Base-by-base conservation (phyloP, 495 filamentous ascomycete genomes). In the Cercophora sp. region DNA sequence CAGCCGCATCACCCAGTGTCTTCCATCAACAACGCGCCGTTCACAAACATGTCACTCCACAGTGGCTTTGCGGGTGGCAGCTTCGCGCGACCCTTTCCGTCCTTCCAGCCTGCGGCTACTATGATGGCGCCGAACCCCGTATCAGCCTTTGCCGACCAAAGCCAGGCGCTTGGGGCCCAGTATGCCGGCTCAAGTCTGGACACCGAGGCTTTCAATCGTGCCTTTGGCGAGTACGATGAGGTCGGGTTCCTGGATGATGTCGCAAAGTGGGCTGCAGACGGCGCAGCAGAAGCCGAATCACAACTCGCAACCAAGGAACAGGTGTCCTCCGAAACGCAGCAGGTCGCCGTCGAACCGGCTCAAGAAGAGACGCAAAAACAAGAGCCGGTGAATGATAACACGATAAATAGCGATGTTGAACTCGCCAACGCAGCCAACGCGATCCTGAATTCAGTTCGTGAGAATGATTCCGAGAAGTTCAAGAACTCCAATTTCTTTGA, bases 401-500 rank as follows among this genome's bases (percentile, higher is more conserved):
- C 24, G 45, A 47, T 35, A 48, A 16, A 15, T 15, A 10, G 46
- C 29, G 18, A 60, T 41, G 51, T 64, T 20, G 67, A 73, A 16
- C 58, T 77, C 1, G 70, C 70, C 8, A 55, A 45, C 15, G 72
- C 71, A 0, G 74, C 74, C 18, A 59, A 61, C 31, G 57, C 66
- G 19, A 71, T 77, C 24, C 51, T 77, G 22, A 46, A 62, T 31
- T 66, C 67, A 2, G 65, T 77, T 6, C 48, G 63, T 6, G 61
- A 60, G 42, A 69, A 74, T 50, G 35, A 60, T 25, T 67, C 65
- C 0, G 63, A 69, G 8, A 77, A 75, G 50, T 75, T 77, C 51
- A 69, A 64, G 43, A 67, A 72, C 24, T 77, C 74, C 6, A 56
- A 58, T 11, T 77, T 77, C 40, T 34, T 77, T 0, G 53, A 64